Base-by-base conservation (phyloP, 495 filamentous ascomycete species). In the Tirmania nivea region DNA sequence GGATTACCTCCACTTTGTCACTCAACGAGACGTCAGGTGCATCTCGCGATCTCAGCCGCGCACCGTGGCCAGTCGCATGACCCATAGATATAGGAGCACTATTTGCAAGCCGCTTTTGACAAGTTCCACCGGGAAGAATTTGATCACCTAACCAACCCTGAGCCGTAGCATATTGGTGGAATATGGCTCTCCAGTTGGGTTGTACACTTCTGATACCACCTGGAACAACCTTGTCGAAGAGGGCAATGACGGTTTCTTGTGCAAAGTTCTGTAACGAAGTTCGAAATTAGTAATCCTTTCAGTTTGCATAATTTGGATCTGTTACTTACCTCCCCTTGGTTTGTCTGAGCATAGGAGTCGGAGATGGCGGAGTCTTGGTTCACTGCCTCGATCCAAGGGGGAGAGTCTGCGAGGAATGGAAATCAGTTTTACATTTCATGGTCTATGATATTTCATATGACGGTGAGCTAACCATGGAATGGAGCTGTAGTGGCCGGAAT, bases 1-100 rank as follows among this genome's bases (percentile, higher is more conserved):
- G 36, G 36, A 42, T 42, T n/a, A 42, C 36, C 36, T 42, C n/a
- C 36, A n/a, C n/a, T 9, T 42, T n/a, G 10, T 42, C n/a, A 42
- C 36, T 42, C 36, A 42, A n/a, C 9, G 10, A 10, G 36, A 42
- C 36, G n/a, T 42, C 36, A 9, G 36, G 36, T n/a, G 9, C n/a
- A 45, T 34, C 48, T 55, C 16, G 55, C 2, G 53, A 52, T 20
- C 31, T 10, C 54, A 20, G 21, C 20, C 54, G 48, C 53, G 52
- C 34, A 8, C 34, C 17, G 8, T 16, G 31, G 10, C 36, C 34
- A 25, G 0, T 14, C 12, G 11, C 20, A 25, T 34, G 11, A 12
- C 7, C 37, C 36, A 31, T 35, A 37, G 42, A 57, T 35, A 19
- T 16, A 37, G n/a, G 31, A 36, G 55, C 39, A 57, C 39, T 48